A percentile compares a stretch with the other conserved stretches of the same genome.
Evolutionary conservation across 176 grass and related monocot species (phyloP).

Genomic region (Oryza nivara): DNA sequence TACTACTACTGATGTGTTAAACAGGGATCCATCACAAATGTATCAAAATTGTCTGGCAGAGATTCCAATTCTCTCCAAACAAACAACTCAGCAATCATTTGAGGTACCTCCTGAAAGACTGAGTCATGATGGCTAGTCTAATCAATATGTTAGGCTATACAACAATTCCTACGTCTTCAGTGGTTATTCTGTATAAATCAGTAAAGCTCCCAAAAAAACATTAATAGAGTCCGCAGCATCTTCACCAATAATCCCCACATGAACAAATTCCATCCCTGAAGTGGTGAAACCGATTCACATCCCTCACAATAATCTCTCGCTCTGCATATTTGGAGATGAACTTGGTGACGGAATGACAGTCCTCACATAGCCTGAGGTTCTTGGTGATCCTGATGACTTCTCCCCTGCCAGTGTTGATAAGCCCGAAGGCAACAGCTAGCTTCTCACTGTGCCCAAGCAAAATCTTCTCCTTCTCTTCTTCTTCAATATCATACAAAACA

Average conservation of each 20-base stretch:
- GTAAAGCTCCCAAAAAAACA: constrained; percentile 4
- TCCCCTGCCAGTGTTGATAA: constrained; percentile 62
- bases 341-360: constrained; percentile 87
- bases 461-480: constrained; percentile 81
- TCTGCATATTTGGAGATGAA: constrained; percentile 83
- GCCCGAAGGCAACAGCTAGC: constrained; percentile 84
- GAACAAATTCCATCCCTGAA: constrained; percentile 82
- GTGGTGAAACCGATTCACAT: constrained; percentile 86
- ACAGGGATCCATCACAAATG: constrained; percentile 14
- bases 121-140: constrained; percentile 31
- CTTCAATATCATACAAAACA: constrained; percentile 80
- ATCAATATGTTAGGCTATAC: constrained; percentile 50
- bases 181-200: constrained; percentile 34
- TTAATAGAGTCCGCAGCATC: constrained; percentile 8
- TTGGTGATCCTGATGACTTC: constrained; percentile 88
- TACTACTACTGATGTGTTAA: constrained; percentile 1
- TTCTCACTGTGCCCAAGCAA: constrained; percentile 93
- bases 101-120: constrained; percentile 19
- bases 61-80: constrained; percentile 1
- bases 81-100: constrained; percentile 5
- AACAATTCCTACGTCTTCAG: constrained; percentile 26
- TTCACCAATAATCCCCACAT: constrained; percentile 86
- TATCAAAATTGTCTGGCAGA: constrained; percentile 37
- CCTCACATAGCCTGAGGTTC: constrained; percentile 87
- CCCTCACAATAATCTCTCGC: constrained; percentile 77